Percentiles rank a stretch among this genome's conserved stretches.
Evolutionary conservation across 2,329 filamentous ascomycete species (phyloP).

Genomic region (Aureobasidium sp.): DNA sequence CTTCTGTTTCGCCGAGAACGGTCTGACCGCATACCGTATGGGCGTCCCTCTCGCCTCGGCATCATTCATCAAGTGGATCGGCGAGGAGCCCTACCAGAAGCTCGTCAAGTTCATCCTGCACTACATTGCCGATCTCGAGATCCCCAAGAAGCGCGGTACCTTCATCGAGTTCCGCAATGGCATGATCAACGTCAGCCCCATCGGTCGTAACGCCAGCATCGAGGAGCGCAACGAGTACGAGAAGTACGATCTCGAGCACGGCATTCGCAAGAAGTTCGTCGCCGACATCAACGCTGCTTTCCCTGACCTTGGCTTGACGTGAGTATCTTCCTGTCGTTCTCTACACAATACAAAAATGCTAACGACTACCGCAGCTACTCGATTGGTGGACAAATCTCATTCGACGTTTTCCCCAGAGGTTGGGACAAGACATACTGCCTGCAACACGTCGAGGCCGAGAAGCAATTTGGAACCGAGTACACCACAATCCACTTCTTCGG

Average conservation of each 20-base stretch:
- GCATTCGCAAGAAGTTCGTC: constrained; percentile 70
- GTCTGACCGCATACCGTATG: constrained; percentile 79
- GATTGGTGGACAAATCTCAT: constrained; percentile 95
- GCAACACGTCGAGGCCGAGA: constrained; percentile 72
- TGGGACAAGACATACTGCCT: constrained; percentile 99
- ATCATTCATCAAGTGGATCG: constrained; percentile 87
- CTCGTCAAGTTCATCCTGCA: constrained; percentile 67
- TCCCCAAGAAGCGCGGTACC: constrained; percentile 74
- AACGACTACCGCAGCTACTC: constrained; percentile 55
- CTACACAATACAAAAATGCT: background rate
- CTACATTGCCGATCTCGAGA: constrained; percentile 75
- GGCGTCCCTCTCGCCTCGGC: constrained; percentile 66
- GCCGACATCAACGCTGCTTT: constrained; percentile 70
- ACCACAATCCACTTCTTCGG: constrained; percentile 95
- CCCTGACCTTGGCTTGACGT: constrained; percentile 75
- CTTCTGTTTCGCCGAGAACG: constrained; percentile 97
- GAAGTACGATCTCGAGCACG: constrained; percentile 67
- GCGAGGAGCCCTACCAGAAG: constrained; percentile 76
- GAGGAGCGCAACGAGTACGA: constrained; percentile 78
- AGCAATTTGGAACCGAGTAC: constrained; percentile 59
- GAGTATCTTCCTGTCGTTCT: constrained; percentile 29
- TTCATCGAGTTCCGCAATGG: constrained; percentile 86
- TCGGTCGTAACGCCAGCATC: constrained; percentile 76
- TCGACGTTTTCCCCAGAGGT: constrained; percentile 91
- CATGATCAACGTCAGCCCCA: constrained; percentile 79